These are phyloP conservation scores for Alternaria triticimaculans DNA, from an alignment of 2,329 filamentous ascomycete species.

Conservation along the genomic window DNA sequence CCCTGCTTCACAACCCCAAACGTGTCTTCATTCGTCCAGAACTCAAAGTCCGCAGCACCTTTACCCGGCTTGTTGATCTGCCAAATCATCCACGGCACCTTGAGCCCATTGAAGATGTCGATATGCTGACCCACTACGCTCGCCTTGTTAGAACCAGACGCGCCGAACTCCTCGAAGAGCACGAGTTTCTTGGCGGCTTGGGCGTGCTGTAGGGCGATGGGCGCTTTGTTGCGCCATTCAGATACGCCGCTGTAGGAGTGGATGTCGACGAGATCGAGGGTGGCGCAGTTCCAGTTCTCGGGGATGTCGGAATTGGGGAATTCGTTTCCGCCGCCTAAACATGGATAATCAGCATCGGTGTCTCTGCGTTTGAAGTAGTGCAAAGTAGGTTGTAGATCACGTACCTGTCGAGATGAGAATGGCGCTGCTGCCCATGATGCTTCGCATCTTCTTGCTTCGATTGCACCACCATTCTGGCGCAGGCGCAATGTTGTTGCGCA, in stretches of 20 bases:
- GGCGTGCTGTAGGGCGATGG: slow-evolving; percentile 2
- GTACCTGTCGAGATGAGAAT: slow-evolving; percentile 12
- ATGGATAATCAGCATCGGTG: fast-evolving
- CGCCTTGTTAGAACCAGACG: slow-evolving; percentile 4
- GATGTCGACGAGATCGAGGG: slow-evolving; percentile 7
- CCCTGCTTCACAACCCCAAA: slow-evolving; percentile 4
- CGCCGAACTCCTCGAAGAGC: slow-evolving; percentile 10
- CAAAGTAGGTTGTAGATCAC: background rate
- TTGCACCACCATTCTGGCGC: slow-evolving; percentile 11
- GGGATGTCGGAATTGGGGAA: background rate
- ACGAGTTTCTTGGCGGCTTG: slow-evolving; percentile 7
- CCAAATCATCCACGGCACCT: slow-evolving; percentile 11
- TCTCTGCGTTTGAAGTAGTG: too few species aligned
- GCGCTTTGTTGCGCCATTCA: slow-evolving; percentile 9
- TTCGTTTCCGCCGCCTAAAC: background rate
- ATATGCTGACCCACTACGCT: slow-evolving; percentile 8
- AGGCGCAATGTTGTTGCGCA: slow-evolving; percentile 7
- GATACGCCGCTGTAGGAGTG: slow-evolving; percentile 11
- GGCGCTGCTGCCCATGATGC: slow-evolving; percentile 5
- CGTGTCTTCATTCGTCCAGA: slow-evolving; percentile 8
- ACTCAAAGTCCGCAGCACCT: slow-evolving; percentile 12
- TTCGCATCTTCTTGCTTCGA: slow-evolving; percentile 14
- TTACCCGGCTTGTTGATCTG: slow-evolving; percentile 13
- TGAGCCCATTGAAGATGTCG: slow-evolving; percentile 9
- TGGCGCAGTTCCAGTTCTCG: background rate